These are phyloP conservation scores for Paratinospora sagittata DNA, from an alignment of 164 flowering plant genomes.

Conservation along the genomic window DNA sequence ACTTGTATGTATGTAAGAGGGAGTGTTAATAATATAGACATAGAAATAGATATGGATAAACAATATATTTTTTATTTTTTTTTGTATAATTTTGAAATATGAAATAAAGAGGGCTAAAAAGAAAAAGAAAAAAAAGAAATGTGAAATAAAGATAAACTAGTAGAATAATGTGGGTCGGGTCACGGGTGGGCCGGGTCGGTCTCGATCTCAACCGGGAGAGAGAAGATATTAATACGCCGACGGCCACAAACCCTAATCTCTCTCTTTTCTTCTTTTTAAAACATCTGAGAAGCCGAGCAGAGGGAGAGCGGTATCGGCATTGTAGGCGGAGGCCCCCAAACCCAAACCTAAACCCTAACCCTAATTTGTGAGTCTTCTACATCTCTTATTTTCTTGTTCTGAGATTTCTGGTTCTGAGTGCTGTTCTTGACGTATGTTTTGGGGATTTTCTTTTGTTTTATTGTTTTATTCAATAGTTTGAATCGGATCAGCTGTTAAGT, in stretches of 20 bases:
- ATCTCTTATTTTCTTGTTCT: not conserved
- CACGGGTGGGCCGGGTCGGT: not conserved
- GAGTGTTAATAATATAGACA: no score
- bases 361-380: slow-evolving; percentile 3
- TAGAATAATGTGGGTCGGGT: no score
- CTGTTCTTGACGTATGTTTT: not conserved
- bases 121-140: no score
- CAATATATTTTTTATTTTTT: no score
- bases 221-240: no score
- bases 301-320: not conserved
- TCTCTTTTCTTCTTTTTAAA: not conserved
- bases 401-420: not conserved
- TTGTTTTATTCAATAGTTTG: not conserved
- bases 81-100: no score
- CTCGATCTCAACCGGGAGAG: no score
- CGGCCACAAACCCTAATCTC: not conserved
- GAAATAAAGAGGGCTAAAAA: no score
- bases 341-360: not conserved
- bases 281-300: not conserved
- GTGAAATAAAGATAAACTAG: no score
- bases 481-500: not conserved
- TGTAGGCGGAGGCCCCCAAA: not conserved
- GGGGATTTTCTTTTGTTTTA: not conserved
- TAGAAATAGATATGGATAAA: no score
- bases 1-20: no score